Conservation (phyloP, 805 yeast species). For the Kluyveromyces starmeri region DNA sequence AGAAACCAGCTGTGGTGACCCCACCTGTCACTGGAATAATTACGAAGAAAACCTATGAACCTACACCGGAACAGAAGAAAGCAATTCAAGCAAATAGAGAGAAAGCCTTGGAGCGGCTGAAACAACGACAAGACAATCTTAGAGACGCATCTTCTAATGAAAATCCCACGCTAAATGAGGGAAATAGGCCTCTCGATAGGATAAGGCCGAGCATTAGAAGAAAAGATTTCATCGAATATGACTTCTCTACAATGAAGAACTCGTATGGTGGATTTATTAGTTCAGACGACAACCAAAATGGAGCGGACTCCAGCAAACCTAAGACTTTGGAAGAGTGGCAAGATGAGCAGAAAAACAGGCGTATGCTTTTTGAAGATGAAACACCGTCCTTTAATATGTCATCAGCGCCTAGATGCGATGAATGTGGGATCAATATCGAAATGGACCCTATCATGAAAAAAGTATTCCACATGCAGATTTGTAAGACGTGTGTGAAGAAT, state of each 20-base stretch:
- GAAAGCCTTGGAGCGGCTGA: slow-evolving; percentile 41
- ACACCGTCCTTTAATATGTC: slow-evolving; percentile 69
- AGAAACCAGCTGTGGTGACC: too few species aligned
- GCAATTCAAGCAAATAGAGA: slow-evolving; percentile 45
- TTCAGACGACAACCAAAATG: slow-evolving; percentile 31
- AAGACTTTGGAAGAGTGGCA: slow-evolving; percentile 48
- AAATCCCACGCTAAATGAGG: slow-evolving; percentile 12
- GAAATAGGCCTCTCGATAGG: slow-evolving; percentile 20
- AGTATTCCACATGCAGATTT: slow-evolving; percentile 68
- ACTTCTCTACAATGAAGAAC: slow-evolving; percentile 85
- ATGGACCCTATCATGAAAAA: slow-evolving; percentile 63
- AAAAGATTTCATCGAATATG: slow-evolving; percentile 72
- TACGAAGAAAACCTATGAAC: slow-evolving; percentile 4
- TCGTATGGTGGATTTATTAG: slow-evolving; percentile 75
- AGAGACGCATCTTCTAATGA: slow-evolving; percentile 30
- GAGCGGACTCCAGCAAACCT: slow-evolving; percentile 21
- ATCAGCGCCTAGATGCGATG: slow-evolving; percentile 72
- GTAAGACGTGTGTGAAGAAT: slow-evolving; percentile 64
- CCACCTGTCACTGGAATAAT: too few species aligned
- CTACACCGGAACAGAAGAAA: slow-evolving; percentile 42
- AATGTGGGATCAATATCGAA: slow-evolving; percentile 67
- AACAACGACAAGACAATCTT: slow-evolving; percentile 28
- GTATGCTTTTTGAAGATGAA: slow-evolving; percentile 43
- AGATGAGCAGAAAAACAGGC: slow-evolving; percentile 47
- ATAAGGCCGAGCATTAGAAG: slow-evolving; percentile 43